Evolutionary conservation across 1,284 basidiomycete genomes (phyloP), one percentile per base, ranked within the genome.

Genomic region (Takashimella tepidaria): DNA sequence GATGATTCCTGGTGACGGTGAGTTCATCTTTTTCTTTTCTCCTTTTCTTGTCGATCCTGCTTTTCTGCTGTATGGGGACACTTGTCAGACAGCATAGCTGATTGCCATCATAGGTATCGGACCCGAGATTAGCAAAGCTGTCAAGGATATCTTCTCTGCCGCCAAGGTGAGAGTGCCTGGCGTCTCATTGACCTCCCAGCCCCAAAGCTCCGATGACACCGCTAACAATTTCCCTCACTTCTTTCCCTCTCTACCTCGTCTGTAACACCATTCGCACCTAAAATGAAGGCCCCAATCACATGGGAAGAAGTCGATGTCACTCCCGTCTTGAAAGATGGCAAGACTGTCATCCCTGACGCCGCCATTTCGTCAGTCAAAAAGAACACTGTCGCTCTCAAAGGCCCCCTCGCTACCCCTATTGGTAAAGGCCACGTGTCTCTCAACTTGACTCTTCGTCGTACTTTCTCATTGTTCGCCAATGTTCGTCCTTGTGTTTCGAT

Each of bases 281-380:
- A n/a, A 57, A n/a, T n/a, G n/a, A n/a, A 92, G 88, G 92, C 92
- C 24, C 93, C 93, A 50, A 93, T 97, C 68, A 82, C 90, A 78
- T 99, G 96, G 96, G 96, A 99, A 77, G 95, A 98, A 79, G 93
- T 97, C 72, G 89, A 88, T 70, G 96, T 98, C 52, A 88, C 91
- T 19, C 96, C 96, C 19, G 84, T 96, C 59, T 80, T 97, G 65
- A 91, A 91, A 76, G 86, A 87, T 63, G 96, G 96, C 54, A 97
- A 97, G 82, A 96, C 92, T 56, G 89, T 90, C 61, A 98, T 99
- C 70, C 96, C 96, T 46, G 91, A 96, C 59, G 79, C 79, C 54
- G 92, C 95, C 45, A 92, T 99, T 63, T 82, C 82, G 60, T 92
- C 89, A 23, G 88, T 99, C 68, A 93, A 88, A 81, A 89, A 87